Percentiles rank a stretch among this genome's conserved stretches.
These are phyloP conservation scores for Panicum hallii DNA, from an alignment of 202 grass and related monocot genomes.

Conservation along the genomic window DNA sequence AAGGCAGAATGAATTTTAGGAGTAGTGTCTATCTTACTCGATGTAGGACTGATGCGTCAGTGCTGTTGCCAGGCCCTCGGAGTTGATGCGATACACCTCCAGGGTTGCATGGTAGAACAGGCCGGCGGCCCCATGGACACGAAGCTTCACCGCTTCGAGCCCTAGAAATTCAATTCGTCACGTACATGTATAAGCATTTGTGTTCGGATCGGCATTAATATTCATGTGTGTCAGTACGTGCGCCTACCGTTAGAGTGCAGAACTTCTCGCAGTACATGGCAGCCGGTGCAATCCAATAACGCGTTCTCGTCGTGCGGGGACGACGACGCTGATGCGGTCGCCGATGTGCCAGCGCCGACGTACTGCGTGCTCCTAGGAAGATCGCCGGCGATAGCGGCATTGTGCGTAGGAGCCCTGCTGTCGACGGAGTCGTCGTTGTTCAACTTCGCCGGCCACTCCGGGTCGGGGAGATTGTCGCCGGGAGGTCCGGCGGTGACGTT, in stretches of 20 bases:
- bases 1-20: no score
- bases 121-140: constrained; percentile 33
- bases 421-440: neutral
- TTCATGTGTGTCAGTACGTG: no score
- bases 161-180: neutral
- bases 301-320: neutral
- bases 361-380: neutral
- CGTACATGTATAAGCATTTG: neutral
- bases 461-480: neutral
- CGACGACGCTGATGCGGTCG: neutral
- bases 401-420: neutral
- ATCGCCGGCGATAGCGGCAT: neutral
- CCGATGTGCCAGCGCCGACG: neutral
- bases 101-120: constrained; percentile 43
- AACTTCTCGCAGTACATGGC: constrained; percentile 54
- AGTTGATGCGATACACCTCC: constrained; percentile 20
- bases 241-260: constrained; percentile 49
- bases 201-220: neutral
- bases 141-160: constrained; percentile 13
- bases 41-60: constrained; percentile 8
- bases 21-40: constrained; percentile 10
- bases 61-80: neutral
- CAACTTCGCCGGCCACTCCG: neutral
- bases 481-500: no score
- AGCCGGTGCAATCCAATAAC: constrained; percentile 43